Base-by-base conservation (phyloP, 2,329 filamentous ascomycete genomes). In the Cercospora sp. region DNA sequence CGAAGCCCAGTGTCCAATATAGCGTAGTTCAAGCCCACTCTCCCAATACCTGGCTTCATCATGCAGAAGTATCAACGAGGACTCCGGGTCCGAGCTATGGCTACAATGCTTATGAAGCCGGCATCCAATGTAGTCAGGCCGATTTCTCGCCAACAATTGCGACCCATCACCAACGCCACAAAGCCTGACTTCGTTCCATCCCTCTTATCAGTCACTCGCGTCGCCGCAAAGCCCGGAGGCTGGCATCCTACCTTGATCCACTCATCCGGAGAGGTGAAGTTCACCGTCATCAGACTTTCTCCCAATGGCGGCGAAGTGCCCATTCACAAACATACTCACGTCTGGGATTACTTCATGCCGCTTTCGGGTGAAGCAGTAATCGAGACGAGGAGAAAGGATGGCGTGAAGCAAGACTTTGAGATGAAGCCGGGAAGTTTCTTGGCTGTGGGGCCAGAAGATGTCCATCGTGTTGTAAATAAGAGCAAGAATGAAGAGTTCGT, bases 191-290 rank as follows among this genome's bases (percentile, higher is more conserved):
- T 64, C 45, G 36, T 70, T 16, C 31, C 68, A 4, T 63, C 51
- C 16, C 63, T 70, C 28, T 23, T 64, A 3, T 33, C 40, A 2
- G 64, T 64, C 9, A 60, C 51, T 30, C 63, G 60, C 28, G 66
- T 61, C 7, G 16, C 42, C 2, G 62, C 36, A 16, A 69, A 71
- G 57, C 58, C 67, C 6, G 67, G 67, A 23, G 64, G 67, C 16
- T 71, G 69, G 69, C 67, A 67, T 53, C 67, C 69, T 5, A 67
- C 64, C 12, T 30, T 67, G 20, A 42, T 71, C 10, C 69, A 69
- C 55, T 69, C 69, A 26, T 71, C 69, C 1, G 61, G 65, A 30
- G 67, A 71, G 20, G 48, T 68, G 18, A 71, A 71, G 13, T 71
- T 67, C 40, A 68, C 66, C n/a, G 63, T 68, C 31, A 65, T 65